Evolutionary conservation across 1,284 basidiomycete species (phyloP).

Genomic region (Fomitopsis betulina): DNA sequence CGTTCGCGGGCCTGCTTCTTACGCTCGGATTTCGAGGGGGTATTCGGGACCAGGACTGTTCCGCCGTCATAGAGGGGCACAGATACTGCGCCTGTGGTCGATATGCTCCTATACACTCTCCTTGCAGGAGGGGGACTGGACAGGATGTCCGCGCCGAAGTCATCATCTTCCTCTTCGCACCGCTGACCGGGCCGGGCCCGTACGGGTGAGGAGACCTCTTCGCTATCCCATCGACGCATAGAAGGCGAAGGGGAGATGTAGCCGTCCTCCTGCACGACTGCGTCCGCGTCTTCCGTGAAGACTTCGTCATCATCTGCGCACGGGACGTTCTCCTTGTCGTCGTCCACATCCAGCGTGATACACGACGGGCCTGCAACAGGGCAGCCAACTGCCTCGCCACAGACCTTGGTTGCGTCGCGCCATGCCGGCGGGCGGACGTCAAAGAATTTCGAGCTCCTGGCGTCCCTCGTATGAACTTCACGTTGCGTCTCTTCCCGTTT

Average conservation of each 20-base stretch:
- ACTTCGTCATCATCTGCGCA: slow-evolving; percentile 35
- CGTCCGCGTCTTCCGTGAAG: slow-evolving; percentile 31
- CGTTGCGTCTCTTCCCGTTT: slow-evolving; percentile 24
- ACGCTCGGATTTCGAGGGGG: slow-evolving; percentile 23
- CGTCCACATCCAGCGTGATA: slow-evolving; percentile 19
- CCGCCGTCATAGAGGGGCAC: slow-evolving; percentile 7
- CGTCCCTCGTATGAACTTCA: slow-evolving; percentile 13
- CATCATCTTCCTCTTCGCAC: slow-evolving; percentile 23
- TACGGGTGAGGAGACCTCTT: slow-evolving; percentile 62
- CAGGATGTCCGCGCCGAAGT: slow-evolving; percentile 53
- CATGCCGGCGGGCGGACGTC: slow-evolving; percentile 15
- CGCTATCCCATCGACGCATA: slow-evolving; percentile 42
- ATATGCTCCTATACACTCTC: slow-evolving; percentile 6
- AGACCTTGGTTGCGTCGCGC: neutral
- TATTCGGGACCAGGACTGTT: slow-evolving; percentile 33
- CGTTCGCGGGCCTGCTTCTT: slow-evolving; percentile 10
- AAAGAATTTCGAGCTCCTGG: slow-evolving; percentile 26
- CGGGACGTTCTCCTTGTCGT: slow-evolving; percentile 41
- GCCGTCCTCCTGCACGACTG: slow-evolving; percentile 69
- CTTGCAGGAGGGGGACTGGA: slow-evolving; percentile 48
- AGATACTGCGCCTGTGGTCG: neutral
- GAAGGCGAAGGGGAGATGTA: slow-evolving; percentile 66
- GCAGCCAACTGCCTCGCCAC: slow-evolving; percentile 4
- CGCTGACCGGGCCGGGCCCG: slow-evolving; percentile 20
- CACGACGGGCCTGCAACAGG: slow-evolving; percentile 38